Base-by-base conservation (phyloP, 257 asterid species). In the Solanum pimpinellifolium region DNA sequence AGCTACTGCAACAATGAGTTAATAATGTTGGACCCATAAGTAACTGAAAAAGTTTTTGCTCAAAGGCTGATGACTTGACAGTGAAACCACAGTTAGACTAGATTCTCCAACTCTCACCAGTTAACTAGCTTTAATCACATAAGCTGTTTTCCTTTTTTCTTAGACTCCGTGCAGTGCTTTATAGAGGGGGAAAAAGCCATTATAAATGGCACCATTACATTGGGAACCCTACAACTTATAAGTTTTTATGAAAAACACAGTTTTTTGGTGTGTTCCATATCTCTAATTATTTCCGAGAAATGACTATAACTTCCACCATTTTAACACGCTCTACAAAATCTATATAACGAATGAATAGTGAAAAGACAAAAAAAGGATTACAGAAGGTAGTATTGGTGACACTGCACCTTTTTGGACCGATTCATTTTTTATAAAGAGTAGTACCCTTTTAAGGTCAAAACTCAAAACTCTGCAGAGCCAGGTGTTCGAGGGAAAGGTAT, bases 401-500 rank as follows among this genome's bases (percentile, higher is more conserved):
- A 80, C 3, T 49, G 85, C 85, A 31, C 69, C 69, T 47, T 49
- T 29, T 74, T 10, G 41, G 21, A 81, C 46, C 16, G 33, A 81
- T 11, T 31, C 46, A 11, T 12, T 52, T 81, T 20, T 52, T 20
- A 49, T 31, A 44, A 81, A 81, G 4, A 78, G 84, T 27, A 44
- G 84, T 78, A 77, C 39, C 35, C 68, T 47, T 49, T 10, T 46
- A 29, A 65, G n/a, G 86, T 9, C 66, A 25, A 41, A 87, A 78
- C 39, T 94, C 94, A 97, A 90, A 97, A 96, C 82, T 97, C 99
- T 77, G 99, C 99, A 0, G 98, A 94, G 77, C 98, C 99, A 70
- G 99, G 98, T 11, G 99, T 88, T 31, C 99, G 91, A 42, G 99
- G 99, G 88, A 97, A 97, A 87, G 99, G 98, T 83, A 96, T 97